Evolutionary conservation across 2,329 filamentous ascomycete species (phyloP).

Genomic region (Elsinoe australis): DNA sequence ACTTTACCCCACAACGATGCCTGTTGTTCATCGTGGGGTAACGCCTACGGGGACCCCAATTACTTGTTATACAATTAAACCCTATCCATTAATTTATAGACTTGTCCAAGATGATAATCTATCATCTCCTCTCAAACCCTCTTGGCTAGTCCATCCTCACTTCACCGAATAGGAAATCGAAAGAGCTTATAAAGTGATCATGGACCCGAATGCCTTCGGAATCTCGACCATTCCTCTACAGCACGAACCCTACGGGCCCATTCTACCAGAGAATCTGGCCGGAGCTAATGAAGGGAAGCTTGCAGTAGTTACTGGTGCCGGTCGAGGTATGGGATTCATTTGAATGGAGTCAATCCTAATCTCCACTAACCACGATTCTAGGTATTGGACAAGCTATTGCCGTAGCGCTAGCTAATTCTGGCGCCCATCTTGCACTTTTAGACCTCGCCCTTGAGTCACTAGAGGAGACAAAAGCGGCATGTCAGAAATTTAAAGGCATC

Average conservation of each 20-base stretch:
- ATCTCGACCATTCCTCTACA: slow-evolving; percentile 6
- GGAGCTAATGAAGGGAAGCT: slow-evolving; percentile 6
- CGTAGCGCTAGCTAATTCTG: slow-evolving; percentile 5
- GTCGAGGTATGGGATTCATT: not conserved
- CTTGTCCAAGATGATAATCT: not conserved
- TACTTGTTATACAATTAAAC: not conserved
- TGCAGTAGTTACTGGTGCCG: slow-evolving; percentile 8
- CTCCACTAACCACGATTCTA: not conserved
- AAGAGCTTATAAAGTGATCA: not conserved
- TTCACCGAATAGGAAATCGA: not conserved
- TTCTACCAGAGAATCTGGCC: slow-evolving; percentile 6
- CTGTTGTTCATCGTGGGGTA: not conserved
- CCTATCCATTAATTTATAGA: not conserved
- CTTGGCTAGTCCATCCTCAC: not conserved
- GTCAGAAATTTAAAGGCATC: not conserved
- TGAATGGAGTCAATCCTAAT: not conserved
- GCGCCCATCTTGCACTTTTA: slow-evolving; percentile 5
- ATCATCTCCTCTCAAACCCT: not conserved
- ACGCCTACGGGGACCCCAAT: not conserved
- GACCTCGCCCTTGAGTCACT: not conserved
- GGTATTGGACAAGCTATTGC: slow-evolving; percentile 13
- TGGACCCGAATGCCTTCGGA: slow-evolving; percentile 6
- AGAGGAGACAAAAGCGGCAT: slow-evolving; percentile 1
- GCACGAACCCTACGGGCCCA: slow-evolving; percentile 9
- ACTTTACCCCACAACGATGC: slow-evolving; percentile 6